Base-by-base conservation (phyloP, 306 rosid genomes). In the Carpinus fangiana region DNA sequence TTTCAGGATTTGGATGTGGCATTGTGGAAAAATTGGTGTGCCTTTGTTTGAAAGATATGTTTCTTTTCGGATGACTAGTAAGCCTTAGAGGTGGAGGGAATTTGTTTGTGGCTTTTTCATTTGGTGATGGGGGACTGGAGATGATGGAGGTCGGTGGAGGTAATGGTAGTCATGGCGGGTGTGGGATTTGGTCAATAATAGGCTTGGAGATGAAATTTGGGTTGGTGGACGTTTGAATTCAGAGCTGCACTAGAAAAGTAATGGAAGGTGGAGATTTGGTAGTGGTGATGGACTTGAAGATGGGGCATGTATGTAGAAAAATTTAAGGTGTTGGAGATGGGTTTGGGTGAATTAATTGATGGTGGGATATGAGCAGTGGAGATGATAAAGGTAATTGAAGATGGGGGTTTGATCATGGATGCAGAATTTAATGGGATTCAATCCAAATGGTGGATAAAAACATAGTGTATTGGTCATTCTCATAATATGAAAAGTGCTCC, bases 371-470 rank as follows among this genome's bases (percentile, higher is more conserved):
- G 55, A 51, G 54, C 16, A 51, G n/a, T 5, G n/a, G 55, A 51
- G 14, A 18, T 51, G 55, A 13, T 12, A 14, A 1, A 14, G 17
- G 55, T 51, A 51, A 51, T 16, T 51, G 16, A 13, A 51, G 17
- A 51, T 51, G 54, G 34, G 31, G 34, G 34, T 31, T 31, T 31
- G 34, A 31, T 31, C 2, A 2, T 31, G 34, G 17, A 51, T 51
- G 18, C 16, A 13, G 5, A 17, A 18, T 51, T 51, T 51, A 12
- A 51, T 59, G 8, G 65, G 65, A 59, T 59, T 59, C 13, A 23
- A 59, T 59, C 36, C 65, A 59, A 23, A 59, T 59, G 65, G 65
- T 59, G 65, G 65, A 23, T 59, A 59, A 59, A 59, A 20, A 12
- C 36, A 23, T 59, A 0, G 65, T 59, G 36, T 12, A 11, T 4